Conservation (phyloP, 805 yeast genomes). For the Pichia kluyveri region DNA sequence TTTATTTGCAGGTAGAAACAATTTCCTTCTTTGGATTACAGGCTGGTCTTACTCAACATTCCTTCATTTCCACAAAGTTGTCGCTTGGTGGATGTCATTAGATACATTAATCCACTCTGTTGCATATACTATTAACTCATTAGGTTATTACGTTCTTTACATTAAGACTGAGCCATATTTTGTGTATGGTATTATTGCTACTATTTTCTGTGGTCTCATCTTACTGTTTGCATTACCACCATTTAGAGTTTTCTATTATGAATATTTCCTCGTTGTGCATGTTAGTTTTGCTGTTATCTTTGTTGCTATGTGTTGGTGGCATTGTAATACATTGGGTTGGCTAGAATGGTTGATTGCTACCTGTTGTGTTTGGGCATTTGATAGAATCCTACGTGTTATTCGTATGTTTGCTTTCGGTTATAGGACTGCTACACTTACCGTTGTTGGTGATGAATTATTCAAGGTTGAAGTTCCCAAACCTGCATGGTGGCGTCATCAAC, state of each 20-base stretch:
- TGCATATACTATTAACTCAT: conserved; percentile 20
- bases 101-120: conserved; percentile 33
- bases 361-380: conserved; percentile 42
- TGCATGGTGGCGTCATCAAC: conserved; percentile 35
- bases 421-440: conserved; percentile 15
- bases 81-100: conserved; percentile 41
- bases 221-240: conserved; percentile 40
- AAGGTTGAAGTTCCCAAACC: conserved; percentile 44
- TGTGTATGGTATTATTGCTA: conserved; percentile 31
- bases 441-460: conserved; percentile 27
- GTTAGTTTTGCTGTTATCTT: conserved; percentile 45
- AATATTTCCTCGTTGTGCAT: conserved; percentile 50
- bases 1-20: conserved; percentile 42
- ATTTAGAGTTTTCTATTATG: conserved; percentile 49
- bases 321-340: conserved; percentile 34
- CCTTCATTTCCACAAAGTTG: conserved; percentile 56
- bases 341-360: conserved; percentile 29
- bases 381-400: conserved; percentile 38
- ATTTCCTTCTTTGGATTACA: conserved; percentile 33
- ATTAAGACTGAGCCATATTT: conserved; percentile 11
- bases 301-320: conserved; percentile 49
- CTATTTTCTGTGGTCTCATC: conserved; percentile 34
- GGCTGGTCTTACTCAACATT: conserved; percentile 36
- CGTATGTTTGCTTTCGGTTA: conserved; percentile 19
- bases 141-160: conserved; percentile 6